phyloP scores from a whole-genome alignment of 495 filamentous ascomycete species.

The Clavariopsis aquatica region DNA sequence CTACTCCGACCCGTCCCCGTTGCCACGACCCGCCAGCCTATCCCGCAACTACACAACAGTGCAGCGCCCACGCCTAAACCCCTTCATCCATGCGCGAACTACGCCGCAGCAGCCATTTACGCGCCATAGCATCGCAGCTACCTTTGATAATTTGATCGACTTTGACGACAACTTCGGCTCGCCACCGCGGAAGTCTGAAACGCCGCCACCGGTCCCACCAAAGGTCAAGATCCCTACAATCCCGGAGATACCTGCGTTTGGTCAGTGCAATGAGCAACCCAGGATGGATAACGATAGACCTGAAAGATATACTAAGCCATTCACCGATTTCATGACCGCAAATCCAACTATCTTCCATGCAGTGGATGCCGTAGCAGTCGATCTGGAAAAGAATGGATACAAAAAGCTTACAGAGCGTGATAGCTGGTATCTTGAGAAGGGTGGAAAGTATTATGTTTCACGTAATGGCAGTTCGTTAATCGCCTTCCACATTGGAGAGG shows the following conservation, averaged over 20 bases:
- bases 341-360: slow-evolving; percentile 95
- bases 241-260: slow-evolving; percentile 22
- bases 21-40: slow-evolving; percentile 24
- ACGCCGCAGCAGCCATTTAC: neutral
- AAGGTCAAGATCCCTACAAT: slow-evolving; percentile 29
- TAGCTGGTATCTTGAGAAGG: slow-evolving; percentile 74
- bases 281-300: slow-evolving; percentile 19
- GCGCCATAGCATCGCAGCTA: slow-evolving; percentile 32
- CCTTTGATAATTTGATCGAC: slow-evolving; percentile 30
- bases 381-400: slow-evolving; percentile 72
- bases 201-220: slow-evolving; percentile 35
- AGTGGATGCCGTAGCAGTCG: slow-evolving; percentile 70
- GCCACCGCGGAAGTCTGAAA: slow-evolving; percentile 10
- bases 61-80: slow-evolving; percentile 27
- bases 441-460: slow-evolving; percentile 85
- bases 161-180: slow-evolving; percentile 28
- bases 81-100: slow-evolving; percentile 23
- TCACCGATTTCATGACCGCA: slow-evolving; percentile 80
- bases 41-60: slow-evolving; percentile 33
- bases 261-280: neutral
- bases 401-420: slow-evolving; percentile 76
- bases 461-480: slow-evolving; percentile 86
- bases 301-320: slow-evolving; percentile 70
- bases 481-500: slow-evolving; percentile 79
- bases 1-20: slow-evolving; percentile 69